phyloP scores from a whole-genome alignment of 164 flowering plant species.

The Amborella trichopoda region DNA sequence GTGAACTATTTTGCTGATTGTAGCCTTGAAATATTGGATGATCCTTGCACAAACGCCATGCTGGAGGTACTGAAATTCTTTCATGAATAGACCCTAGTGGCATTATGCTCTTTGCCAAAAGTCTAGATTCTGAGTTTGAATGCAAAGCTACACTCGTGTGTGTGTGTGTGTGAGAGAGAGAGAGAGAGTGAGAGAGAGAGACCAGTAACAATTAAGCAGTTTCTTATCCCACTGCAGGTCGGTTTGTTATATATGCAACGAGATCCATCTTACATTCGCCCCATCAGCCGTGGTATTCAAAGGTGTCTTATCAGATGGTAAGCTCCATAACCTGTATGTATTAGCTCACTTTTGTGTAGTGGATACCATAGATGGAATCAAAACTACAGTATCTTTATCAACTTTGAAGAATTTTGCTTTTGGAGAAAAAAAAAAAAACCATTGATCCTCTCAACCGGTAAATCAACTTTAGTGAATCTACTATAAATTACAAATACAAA shows the following conservation, averaged over 20 bases:
- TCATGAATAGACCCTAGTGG: background rate
- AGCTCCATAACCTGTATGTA: constrained; percentile 9
- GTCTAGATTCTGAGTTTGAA: background rate
- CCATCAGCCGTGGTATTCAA: constrained; percentile 63
- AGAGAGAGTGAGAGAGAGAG: no score
- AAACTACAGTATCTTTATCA: background rate
- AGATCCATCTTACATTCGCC: constrained; percentile 85
- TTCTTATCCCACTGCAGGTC: no score
- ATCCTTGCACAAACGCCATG: constrained; percentile 67
- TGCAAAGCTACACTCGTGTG: no score
- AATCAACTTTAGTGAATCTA: no score
- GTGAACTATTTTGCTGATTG: constrained; percentile 70
- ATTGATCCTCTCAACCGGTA: no score
- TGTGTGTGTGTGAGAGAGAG: no score
- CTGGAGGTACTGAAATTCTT: constrained; percentile 44
- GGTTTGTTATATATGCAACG: constrained; percentile 85
- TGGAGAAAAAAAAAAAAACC: constrained; percentile 1
- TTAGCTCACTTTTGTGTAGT: background rate
- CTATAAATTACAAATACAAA: no score
- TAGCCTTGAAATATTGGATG: constrained; percentile 86
- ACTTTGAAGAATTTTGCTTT: constrained; percentile 4
- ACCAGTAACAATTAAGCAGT: no score
- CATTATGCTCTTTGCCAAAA: background rate
- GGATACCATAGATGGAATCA: background rate
- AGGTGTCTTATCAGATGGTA: constrained; percentile 97